phyloP scores from a whole-genome alignment of 78 protist genomes.

The Mastigamoeba balamuthi region DNA sequence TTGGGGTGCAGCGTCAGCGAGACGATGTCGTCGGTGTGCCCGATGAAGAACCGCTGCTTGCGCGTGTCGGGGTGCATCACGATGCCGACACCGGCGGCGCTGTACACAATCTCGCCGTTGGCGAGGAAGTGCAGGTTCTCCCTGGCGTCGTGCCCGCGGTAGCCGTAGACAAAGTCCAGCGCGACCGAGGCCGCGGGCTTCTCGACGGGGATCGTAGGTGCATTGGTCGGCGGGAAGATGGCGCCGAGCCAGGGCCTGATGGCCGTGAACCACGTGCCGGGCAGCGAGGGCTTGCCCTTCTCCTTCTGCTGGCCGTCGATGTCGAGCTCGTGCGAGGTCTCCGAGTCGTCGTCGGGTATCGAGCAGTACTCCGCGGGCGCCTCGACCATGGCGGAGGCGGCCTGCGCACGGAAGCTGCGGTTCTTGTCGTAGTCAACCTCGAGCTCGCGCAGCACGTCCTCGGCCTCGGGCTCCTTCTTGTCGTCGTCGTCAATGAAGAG shows the following conservation, averaged over 20 bases:
- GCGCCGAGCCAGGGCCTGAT: too few species aligned
- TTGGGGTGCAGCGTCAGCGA: slow-evolving; percentile 1
- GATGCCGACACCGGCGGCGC: slow-evolving; percentile 22
- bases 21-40: slow-evolving; percentile 13
- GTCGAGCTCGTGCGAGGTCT: too few species aligned
- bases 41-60: not conserved
- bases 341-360: too few species aligned
- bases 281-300: too few species aligned
- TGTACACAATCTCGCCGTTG: not conserved
- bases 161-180: slow-evolving; percentile 34
- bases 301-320: too few species aligned
- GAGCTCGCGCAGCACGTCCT: not conserved
- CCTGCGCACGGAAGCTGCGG: too few species aligned
- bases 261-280: too few species aligned
- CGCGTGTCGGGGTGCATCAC: not conserved
- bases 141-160: slow-evolving; percentile 10
- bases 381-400: too few species aligned
- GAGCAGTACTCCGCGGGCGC: too few species aligned
- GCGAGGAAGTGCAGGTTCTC: not conserved
- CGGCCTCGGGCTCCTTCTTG: not conserved
- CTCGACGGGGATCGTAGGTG: too few species aligned
- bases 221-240: too few species aligned
- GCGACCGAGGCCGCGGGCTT: too few species aligned
- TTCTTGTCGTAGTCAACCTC: not conserved
- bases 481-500: not conserved